Evolutionary conservation across 164 flowering plant genomes (phyloP).

Genomic region (Macadamia tetraphylla): DNA sequence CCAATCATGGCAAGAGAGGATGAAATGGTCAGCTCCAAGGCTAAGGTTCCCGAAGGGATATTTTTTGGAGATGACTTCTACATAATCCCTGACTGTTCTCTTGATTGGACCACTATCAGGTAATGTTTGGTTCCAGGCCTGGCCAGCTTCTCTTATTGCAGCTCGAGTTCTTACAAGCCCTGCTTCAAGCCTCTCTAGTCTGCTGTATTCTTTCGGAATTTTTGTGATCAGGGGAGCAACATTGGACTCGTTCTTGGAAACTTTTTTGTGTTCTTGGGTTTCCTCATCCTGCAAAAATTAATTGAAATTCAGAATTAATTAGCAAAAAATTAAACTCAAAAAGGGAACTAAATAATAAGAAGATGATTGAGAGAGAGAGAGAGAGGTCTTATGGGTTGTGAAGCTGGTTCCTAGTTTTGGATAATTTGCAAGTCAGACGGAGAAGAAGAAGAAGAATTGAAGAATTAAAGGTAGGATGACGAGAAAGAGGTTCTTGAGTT

Average conservation of each 20-base stretch:
- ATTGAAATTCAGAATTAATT: too few species aligned
- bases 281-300: too few species aligned
- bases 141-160: slow-evolving; percentile 26
- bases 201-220: not conserved
- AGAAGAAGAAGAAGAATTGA: not conserved
- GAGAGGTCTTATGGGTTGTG: too few species aligned
- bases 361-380: too few species aligned
- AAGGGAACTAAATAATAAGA: too few species aligned
- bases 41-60: slow-evolving; percentile 51
- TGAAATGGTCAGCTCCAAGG: slow-evolving; percentile 56
- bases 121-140: slow-evolving; percentile 3
- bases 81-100: slow-evolving; percentile 29
- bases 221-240: not conserved
- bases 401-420: too few species aligned
- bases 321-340: too few species aligned
- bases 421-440: too few species aligned
- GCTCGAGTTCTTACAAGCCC: slow-evolving; percentile 28
- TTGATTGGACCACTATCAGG: slow-evolving; percentile 32
- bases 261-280: too few species aligned
- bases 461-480: slow-evolving; percentile 7
- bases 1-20: slow-evolving; percentile 68
- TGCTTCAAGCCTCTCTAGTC: slow-evolving; percentile 26
- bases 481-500: too few species aligned
- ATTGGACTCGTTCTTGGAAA: not conserved
- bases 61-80: slow-evolving; percentile 21